Evolutionary conservation across 345 rosid genomes (phyloP).

Genomic region (Euclidium syriacum): DNA sequence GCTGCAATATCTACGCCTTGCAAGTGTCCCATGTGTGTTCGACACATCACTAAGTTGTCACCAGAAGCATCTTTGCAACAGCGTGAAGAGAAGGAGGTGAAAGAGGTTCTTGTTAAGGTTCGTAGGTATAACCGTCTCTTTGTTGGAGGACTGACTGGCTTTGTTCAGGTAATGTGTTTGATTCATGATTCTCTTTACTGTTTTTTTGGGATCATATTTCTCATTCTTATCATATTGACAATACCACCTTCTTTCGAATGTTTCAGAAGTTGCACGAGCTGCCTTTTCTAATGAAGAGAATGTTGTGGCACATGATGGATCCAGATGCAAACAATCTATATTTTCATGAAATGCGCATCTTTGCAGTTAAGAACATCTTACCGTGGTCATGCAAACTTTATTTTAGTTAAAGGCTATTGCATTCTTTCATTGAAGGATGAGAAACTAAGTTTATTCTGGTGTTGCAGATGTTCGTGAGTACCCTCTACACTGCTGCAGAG

Average conservation of each 20-base stretch:
- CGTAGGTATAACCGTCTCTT: slow-evolving; percentile 70
- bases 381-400: neutral
- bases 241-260: slow-evolving; percentile 9
- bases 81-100: slow-evolving; percentile 48
- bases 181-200: neutral
- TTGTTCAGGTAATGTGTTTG: slow-evolving; percentile 46
- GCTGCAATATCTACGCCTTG: slow-evolving; percentile 68
- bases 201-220: neutral
- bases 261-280: slow-evolving; percentile 56
- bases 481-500: slow-evolving; percentile 57
- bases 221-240: slow-evolving; percentile 1
- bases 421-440: neutral
- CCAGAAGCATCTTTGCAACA: slow-evolving; percentile 51
- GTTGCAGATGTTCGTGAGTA: slow-evolving; percentile 59
- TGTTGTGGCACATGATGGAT: slow-evolving; percentile 64
- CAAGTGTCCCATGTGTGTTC: slow-evolving; percentile 87
- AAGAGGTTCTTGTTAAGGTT: slow-evolving; percentile 49
- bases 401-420: neutral
- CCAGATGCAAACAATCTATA: slow-evolving; percentile 52
- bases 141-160: slow-evolving; percentile 62
- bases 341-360: slow-evolving; percentile 57
- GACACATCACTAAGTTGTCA: slow-evolving; percentile 46
- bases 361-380: slow-evolving; percentile 57
- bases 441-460: slow-evolving; percentile 2
- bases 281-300: slow-evolving; percentile 69